Percentiles rank a stretch among this genome's conserved stretches.
phyloP scores from a whole-genome alignment of 345 rosid genomes.

The Eucalyptus tenuipes region DNA sequence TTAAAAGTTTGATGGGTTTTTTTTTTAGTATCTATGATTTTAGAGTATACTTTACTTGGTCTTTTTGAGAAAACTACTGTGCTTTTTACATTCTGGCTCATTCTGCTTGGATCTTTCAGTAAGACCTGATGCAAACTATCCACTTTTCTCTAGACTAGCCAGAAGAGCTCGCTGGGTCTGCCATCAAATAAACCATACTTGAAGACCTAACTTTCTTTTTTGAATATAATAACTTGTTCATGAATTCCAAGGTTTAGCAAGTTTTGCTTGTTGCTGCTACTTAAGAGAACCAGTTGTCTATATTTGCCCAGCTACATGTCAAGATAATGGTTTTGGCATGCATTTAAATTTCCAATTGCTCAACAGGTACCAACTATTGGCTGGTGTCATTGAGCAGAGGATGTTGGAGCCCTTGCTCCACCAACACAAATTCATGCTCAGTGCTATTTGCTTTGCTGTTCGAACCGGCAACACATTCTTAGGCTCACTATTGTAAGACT shows the following conservation, averaged over 20 bases:
- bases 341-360: not conserved
- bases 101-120: not conserved
- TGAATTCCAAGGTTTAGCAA: not conserved
- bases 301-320: not conserved
- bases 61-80: not conserved
- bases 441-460: slow-evolving; percentile 55
- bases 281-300: not conserved
- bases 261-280: not conserved
- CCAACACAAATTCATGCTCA: slow-evolving; percentile 37
- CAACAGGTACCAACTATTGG: slow-evolving; percentile 62
- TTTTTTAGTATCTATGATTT: not conserved
- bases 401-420: slow-evolving; percentile 59
- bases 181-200: not conserved
- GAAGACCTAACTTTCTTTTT: not conserved
- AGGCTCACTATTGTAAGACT: slow-evolving; percentile 62
- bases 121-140: not conserved
- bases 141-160: not conserved
- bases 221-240: not conserved
- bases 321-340: not conserved
- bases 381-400: slow-evolving; percentile 65
- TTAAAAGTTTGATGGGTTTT: not conserved
- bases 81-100: not conserved
- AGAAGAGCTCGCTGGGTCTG: not conserved
- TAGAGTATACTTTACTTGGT: not conserved
- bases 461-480: slow-evolving; percentile 78